Evolutionary conservation across 164 flowering plant genomes (phyloP).

Genomic region (Sextonia rubra): DNA sequence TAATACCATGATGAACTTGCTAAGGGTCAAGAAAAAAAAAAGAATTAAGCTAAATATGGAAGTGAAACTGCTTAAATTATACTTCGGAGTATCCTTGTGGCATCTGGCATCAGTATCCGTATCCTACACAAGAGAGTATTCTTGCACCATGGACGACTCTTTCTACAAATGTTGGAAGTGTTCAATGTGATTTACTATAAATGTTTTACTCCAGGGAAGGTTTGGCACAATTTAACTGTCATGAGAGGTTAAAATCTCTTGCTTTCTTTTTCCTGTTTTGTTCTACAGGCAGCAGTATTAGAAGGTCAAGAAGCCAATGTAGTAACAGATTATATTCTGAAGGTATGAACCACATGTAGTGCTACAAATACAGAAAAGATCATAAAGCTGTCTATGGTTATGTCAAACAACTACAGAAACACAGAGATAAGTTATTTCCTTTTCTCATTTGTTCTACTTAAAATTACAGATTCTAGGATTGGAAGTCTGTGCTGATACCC

Average conservation of each 20-base stretch:
- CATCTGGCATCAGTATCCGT: not conserved
- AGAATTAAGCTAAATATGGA: not conserved
- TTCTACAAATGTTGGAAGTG: no score
- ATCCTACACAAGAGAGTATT: no score
- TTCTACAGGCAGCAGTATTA: slow-evolving; percentile 57
- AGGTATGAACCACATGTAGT: slow-evolving; percentile 30
- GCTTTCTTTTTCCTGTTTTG: not conserved
- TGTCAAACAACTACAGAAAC: not conserved
- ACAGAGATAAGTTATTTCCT: not conserved
- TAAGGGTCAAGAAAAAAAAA: not conserved
- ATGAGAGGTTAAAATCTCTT: not conserved
- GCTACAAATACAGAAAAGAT: not conserved
- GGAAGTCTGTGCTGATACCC: slow-evolving; percentile 46
- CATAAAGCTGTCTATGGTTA: not conserved
- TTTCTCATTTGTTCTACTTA: not conserved
- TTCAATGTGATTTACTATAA: not conserved
- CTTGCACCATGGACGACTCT: no score
- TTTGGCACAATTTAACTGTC: not conserved
- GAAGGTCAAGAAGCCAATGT: slow-evolving; percentile 62
- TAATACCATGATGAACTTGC: not conserved
- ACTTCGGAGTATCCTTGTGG: not conserved
- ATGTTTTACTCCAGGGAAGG: not conserved
- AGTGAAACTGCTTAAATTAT: not conserved
- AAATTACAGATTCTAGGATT: slow-evolving; percentile 39
- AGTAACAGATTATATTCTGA: slow-evolving; percentile 64